Evolutionary conservation across 2,329 filamentous ascomycete species (phyloP).

Genomic region (Colletotrichum lentis): DNA sequence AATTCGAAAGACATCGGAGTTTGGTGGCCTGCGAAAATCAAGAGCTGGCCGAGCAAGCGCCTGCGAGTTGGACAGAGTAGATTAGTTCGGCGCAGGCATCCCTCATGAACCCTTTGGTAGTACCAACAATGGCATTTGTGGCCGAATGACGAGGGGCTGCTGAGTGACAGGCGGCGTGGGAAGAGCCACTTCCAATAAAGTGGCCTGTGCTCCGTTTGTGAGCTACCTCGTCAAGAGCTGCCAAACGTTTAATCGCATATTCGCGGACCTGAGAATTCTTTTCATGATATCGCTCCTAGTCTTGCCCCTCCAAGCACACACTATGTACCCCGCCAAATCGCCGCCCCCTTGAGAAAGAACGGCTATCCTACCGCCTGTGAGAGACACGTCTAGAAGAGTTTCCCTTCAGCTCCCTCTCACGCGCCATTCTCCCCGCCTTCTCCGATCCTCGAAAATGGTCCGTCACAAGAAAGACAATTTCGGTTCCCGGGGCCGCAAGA

Average conservation of each 20-base stretch:
- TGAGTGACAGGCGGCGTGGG: constrained; percentile 28
- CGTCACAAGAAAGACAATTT: constrained; percentile 93
- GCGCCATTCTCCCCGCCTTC: neutral
- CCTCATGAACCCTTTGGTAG: constrained; percentile 33
- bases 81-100: constrained; percentile 37
- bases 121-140: constrained; percentile 25
- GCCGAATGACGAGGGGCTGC: constrained; percentile 37
- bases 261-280: constrained; percentile 12
- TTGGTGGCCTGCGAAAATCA: constrained; percentile 7
- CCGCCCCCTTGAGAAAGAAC: neutral
- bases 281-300: neutral
- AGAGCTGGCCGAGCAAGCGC: constrained; percentile 32
- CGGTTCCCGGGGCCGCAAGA: constrained; percentile 76
- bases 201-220: constrained; percentile 26
- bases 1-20: constrained; percentile 15
- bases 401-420: neutral
- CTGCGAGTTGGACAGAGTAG: constrained; percentile 35
- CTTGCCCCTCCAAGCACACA: constrained; percentile 22
- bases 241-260: constrained; percentile 14
- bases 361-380: neutral
- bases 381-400: neutral
- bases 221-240: constrained; percentile 9
- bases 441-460: constrained; percentile 69
- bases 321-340: constrained; percentile 12
- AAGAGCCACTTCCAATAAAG: constrained; percentile 28